phyloP scores from a whole-genome alignment of 2,329 filamentous ascomycete species.

The Alternaria dauci region DNA sequence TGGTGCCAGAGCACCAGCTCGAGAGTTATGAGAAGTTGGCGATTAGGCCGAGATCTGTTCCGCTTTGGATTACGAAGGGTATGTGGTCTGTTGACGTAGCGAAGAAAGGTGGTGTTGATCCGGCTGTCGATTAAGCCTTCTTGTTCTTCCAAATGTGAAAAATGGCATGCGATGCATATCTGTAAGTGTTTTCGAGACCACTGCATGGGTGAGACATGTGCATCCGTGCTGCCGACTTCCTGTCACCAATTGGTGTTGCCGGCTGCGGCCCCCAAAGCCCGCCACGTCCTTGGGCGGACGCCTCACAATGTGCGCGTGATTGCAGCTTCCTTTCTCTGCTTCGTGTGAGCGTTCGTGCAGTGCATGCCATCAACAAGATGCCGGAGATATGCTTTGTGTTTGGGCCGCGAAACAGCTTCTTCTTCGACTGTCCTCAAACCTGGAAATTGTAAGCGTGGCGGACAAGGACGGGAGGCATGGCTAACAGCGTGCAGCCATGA shows the following conservation, averaged over 20 bases:
- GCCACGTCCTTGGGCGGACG: constrained; percentile 11
- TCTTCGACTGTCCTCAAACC: constrained; percentile 48
- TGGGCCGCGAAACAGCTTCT: constrained; percentile 48
- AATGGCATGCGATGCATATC: not conserved
- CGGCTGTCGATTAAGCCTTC: not conserved
- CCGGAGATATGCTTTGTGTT: constrained; percentile 48
- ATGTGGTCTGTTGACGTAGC: not conserved
- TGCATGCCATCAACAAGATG: constrained; percentile 24
- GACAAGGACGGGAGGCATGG: constrained; percentile 5
- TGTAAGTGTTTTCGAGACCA: not conserved
- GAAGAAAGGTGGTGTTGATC: not conserved
- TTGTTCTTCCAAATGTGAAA: not conserved
- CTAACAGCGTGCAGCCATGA: constrained; percentile 42
- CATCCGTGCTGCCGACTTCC: not conserved
- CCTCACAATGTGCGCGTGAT: constrained; percentile 5
- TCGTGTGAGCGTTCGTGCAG: not conserved
- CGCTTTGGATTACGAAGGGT: not conserved
- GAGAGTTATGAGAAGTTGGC: not conserved
- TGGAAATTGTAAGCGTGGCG: constrained; percentile 45
- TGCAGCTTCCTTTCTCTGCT: not conserved
- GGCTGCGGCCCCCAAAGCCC: constrained; percentile 5
- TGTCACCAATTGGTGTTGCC: constrained; percentile 1
- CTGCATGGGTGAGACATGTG: not conserved
- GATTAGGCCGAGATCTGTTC: not conserved
- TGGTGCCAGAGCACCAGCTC: not conserved